Evolutionary conservation across 2,329 filamentous ascomycete species (phyloP).

Genomic region (Aureobasidium musti): DNA sequence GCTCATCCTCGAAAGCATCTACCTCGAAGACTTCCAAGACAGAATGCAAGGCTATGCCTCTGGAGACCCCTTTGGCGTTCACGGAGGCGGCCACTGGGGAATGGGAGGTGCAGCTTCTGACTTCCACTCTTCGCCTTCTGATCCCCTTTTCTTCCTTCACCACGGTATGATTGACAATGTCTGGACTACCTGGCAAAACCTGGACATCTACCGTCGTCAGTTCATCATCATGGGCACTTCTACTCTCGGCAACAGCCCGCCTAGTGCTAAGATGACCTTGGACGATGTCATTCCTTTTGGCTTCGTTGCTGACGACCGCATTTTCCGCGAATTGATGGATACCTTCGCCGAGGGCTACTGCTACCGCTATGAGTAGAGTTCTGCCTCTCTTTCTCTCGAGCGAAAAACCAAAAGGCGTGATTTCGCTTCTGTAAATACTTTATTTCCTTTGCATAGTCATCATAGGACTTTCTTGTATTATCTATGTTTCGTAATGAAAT

Average conservation of each 20-base stretch:
- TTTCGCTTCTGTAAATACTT: background rate
- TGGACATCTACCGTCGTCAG: conserved; percentile 45
- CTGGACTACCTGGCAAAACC: conserved; percentile 56
- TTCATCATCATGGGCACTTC: conserved; percentile 48
- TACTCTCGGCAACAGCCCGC: conserved; percentile 49
- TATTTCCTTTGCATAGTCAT: background rate
- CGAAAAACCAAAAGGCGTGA: too few species aligned
- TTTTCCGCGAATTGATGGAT: conserved; percentile 39
- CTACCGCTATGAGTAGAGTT: conserved; percentile 38
- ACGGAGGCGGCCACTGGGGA: conserved; percentile 53
- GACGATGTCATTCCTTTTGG: conserved; percentile 45
- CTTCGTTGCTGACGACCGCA: conserved; percentile 36
- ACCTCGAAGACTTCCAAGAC: conserved; percentile 38
- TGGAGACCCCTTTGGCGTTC: conserved; percentile 43
- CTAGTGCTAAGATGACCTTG: conserved; percentile 50
- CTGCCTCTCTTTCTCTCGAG: background rate
- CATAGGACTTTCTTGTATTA: background rate
- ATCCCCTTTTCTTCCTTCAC: conserved; percentile 55
- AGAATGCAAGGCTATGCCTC: conserved; percentile 38
- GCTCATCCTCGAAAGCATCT: conserved; percentile 36
- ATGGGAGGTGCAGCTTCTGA: conserved; percentile 52
- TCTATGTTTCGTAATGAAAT: background rate
- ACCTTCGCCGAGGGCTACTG: conserved; percentile 40
- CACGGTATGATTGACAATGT: conserved; percentile 49
- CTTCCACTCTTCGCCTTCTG: conserved; percentile 49